A percentile compares a stretch with the other conserved stretches of the same genome.
These are phyloP conservation scores for Pluteus cervinus DNA, from an alignment of 768 basidiomycete genomes.

Conservation along the genomic window DNA sequence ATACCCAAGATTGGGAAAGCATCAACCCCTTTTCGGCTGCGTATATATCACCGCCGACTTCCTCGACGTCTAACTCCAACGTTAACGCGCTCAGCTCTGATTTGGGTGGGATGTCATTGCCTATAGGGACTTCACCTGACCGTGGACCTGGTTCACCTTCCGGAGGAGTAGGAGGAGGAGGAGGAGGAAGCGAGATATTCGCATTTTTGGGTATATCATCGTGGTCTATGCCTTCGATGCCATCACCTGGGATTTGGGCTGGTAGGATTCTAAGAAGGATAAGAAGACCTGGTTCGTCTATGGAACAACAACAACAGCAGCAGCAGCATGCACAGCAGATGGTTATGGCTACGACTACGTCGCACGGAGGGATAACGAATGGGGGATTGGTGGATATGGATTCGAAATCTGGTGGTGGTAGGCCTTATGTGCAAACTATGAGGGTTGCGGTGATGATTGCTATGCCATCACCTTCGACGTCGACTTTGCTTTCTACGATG, in stretches of 20 bases:
- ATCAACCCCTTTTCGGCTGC: conserved; percentile 27
- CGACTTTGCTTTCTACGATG: conserved; percentile 5
- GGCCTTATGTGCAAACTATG: no score
- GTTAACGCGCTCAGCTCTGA: no score
- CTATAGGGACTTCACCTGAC: neutral
- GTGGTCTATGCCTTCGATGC: neutral
- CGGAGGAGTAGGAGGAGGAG: neutral
- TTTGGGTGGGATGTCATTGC: conserved; percentile 1
- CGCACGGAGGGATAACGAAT: neutral
- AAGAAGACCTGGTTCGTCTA: conserved; percentile 5
- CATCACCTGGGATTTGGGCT: neutral
- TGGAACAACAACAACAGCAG: no score
- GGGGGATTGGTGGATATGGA: neutral
- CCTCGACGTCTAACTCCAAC: no score
- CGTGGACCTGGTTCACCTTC: neutral
- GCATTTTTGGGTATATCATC: neutral
- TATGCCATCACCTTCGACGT: conserved; percentile 20
- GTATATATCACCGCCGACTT: conserved; percentile 13
- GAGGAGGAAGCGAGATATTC: neutral
- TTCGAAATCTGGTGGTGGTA: conserved; percentile 4
- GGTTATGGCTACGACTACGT: neutral
- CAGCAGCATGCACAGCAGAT: no score
- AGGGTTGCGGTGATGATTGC: conserved; percentile 27
- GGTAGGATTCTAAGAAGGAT: no score
- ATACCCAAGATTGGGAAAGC: conserved; percentile 23